Evolutionary conservation across 768 basidiomycete genomes (phyloP), one percentile per base, ranked within the genome.

Genomic region (Mycena alexandri): DNA sequence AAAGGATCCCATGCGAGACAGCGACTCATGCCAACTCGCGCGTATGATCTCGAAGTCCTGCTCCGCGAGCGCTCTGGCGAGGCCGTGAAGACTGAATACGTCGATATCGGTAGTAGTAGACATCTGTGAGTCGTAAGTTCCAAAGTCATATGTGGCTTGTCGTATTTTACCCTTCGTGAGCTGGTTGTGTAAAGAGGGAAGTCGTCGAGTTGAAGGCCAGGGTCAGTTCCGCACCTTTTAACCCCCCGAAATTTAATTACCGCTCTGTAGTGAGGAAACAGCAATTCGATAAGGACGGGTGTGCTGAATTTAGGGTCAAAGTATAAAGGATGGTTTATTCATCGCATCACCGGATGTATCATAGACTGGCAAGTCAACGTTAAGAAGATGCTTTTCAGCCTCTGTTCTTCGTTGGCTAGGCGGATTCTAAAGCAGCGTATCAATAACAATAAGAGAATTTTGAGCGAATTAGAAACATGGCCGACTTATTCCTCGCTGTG

Each of bases 401-500:
- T 79, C 73, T 73, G 73, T 67, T 73, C 76, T 68, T 80, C 77
- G 52, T 77, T 73, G 42, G 74, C 75, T 1, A 80, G 70, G 38
- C 77, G 78, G 56, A 77, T 73, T 52, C 78, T 79, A 56, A 38
- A 47, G 29, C n/a, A 6, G 22, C 1, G 24, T 24, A 29, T 29
- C 29, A 16, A 21, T n/a, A n/a, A n/a, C n/a, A n/a, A n/a, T 29
- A 25, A 10, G 17, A 38, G 25, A 12, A 5, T n/a, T 11, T 44
- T 24, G 9, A 43, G 0, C 17, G 8, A 62, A 60, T 33, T 33
- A 19, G 22, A 34, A 53, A 43, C 12, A 46, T 3, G 24, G 72
- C 80, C 68, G 57, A 85, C 87, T 80, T 81, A 71, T 89, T 89
- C 63, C 88, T 81, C 38, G 81, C 81, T 3, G 83, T 80, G 11